phyloP scores from a whole-genome alignment of 2,329 filamentous ascomycete genomes.

The Nothophaeocryptopus gaeumannii region DNA sequence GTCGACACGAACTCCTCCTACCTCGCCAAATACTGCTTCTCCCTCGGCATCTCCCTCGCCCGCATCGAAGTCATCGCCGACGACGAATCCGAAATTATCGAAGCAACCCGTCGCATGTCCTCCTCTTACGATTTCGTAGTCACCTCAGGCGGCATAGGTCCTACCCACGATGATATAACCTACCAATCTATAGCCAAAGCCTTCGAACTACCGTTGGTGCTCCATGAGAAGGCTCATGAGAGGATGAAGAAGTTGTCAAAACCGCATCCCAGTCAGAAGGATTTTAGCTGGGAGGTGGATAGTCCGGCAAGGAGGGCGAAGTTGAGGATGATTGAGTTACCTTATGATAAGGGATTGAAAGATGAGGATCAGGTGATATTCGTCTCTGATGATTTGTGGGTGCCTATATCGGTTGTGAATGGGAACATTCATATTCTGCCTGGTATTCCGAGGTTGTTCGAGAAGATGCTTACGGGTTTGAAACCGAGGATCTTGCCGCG shows the following conservation, averaged over 20 bases:
- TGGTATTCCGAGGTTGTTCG: constrained; percentile 82
- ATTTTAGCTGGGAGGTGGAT: constrained; percentile 79
- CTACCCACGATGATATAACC: constrained; percentile 97
- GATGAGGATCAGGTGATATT: constrained; percentile 74
- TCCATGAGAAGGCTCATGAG: constrained; percentile 73
- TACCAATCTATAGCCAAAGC: constrained; percentile 92
- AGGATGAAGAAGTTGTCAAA: constrained; percentile 81
- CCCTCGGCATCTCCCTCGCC: constrained; percentile 67
- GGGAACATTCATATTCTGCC: constrained; percentile 92
- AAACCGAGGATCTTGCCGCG: constrained; percentile 69
- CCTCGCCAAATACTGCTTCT: constrained; percentile 65
- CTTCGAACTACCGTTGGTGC: constrained; percentile 70
- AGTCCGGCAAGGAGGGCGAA: constrained; percentile 76
- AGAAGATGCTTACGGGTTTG: constrained; percentile 71
- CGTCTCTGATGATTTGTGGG: constrained; percentile 79
- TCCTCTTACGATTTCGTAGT: constrained; percentile 89
- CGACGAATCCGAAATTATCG: constrained; percentile 84
- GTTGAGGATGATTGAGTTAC: constrained; percentile 85
- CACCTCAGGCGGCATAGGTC: constrained; percentile 91
- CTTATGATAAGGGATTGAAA: constrained; percentile 63
- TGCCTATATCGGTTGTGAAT: constrained; percentile 84
- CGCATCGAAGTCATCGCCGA: constrained; percentile 91
- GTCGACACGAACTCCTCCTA: constrained; percentile 65
- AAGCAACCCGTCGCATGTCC: constrained; percentile 84
- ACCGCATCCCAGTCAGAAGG: constrained; percentile 65